Percentiles rank a stretch among this genome's conserved stretches.
Evolutionary conservation across 768 basidiomycete species (phyloP).

Genomic region (Boletus fagicola): DNA sequence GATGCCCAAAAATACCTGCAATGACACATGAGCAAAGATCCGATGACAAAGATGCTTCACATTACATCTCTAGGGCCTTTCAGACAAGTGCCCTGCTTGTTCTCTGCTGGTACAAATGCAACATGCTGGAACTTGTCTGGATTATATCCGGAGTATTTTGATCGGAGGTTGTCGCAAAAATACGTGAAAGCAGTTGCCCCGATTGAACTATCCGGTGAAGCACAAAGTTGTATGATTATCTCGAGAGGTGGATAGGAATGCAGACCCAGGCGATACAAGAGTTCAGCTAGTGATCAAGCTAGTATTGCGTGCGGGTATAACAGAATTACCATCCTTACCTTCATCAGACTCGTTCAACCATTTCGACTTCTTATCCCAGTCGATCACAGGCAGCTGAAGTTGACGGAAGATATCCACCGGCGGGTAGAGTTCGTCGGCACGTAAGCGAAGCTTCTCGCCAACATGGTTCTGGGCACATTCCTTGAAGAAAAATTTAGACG

Average conservation of each 20-base stretch:
- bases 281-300: constrained; percentile 19
- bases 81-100: background rate
- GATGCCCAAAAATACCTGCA: constrained; percentile 4
- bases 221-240: constrained; percentile 63
- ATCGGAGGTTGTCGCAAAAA: constrained; percentile 48
- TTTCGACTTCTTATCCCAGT: constrained; percentile 71
- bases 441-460: constrained; percentile 43
- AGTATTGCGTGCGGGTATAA: background rate
- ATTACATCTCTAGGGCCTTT: constrained; percentile 1
- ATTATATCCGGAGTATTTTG: constrained; percentile 44
- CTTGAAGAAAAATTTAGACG: constrained; percentile 45
- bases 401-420: constrained; percentile 46
- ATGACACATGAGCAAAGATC: background rate
- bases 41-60: background rate
- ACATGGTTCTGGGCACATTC: constrained; percentile 36
- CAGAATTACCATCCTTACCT: constrained; percentile 45
- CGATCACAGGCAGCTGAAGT: constrained; percentile 66
- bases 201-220: constrained; percentile 45
- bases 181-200: constrained; percentile 67
- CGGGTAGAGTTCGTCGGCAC: constrained; percentile 77
- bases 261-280: constrained; percentile 68
- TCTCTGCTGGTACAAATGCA: constrained; percentile 4
- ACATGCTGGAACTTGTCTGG: constrained; percentile 34
- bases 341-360: constrained; percentile 80
- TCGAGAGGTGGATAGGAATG: constrained; percentile 61